Evolutionary conservation across 2,329 filamentous ascomycete genomes (phyloP).

Genomic region (Diaporthe amygdali): DNA sequence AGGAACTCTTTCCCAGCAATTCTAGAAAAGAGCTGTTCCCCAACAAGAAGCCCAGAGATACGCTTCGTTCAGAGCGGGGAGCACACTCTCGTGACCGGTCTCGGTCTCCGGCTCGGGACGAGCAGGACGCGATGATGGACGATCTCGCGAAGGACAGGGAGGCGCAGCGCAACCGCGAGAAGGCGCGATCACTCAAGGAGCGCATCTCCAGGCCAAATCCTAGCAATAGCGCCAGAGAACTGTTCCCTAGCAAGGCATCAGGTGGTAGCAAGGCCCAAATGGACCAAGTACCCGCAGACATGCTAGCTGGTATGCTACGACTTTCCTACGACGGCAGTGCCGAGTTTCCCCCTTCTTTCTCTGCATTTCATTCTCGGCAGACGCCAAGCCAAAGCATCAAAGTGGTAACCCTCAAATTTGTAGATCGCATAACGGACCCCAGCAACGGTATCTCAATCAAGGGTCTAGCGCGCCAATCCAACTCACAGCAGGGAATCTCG

Average conservation of each 20-base stretch:
- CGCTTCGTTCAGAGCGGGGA: conserved; percentile 29
- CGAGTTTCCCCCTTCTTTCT: conserved; percentile 6
- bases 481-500: conserved; percentile 56
- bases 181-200: conserved; percentile 51
- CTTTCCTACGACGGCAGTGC: conserved; percentile 26
- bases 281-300: conserved; percentile 37
- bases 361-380: background rate
- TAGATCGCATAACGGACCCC: conserved; percentile 17
- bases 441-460: conserved; percentile 50
- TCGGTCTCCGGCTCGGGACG: conserved; percentile 53
- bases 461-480: conserved; percentile 56
- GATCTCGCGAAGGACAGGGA: conserved; percentile 35
- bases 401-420: conserved; percentile 14
- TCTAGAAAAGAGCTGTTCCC: conserved; percentile 65
- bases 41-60: conserved; percentile 33
- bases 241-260: conserved; percentile 56
- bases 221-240: conserved; percentile 57
- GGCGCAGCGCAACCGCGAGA: conserved; percentile 44
- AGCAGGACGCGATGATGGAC: conserved; percentile 42
- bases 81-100: conserved; percentile 52
- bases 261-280: conserved; percentile 37
- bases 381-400: background rate
- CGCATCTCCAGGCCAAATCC: conserved; percentile 40
- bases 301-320: conserved; percentile 41
- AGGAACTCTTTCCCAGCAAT: conserved; percentile 66